phyloP scores from a whole-genome alignment of 176 grass and related monocot species.

The Triticum turgidum region DNA sequence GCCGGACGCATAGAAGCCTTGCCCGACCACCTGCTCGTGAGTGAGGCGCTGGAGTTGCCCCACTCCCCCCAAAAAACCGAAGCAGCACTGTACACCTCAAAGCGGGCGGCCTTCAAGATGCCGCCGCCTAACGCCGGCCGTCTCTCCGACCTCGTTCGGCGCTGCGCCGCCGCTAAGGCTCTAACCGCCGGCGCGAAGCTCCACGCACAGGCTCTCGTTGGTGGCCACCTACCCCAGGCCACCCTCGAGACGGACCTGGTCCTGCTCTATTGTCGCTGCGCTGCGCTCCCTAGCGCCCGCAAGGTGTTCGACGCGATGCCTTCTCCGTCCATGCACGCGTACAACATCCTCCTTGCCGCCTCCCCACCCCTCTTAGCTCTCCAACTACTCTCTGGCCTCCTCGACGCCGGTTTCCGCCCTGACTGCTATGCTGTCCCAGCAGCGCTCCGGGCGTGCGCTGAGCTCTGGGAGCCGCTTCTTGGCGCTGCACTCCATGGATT shows the following conservation, averaged over 20 bases:
- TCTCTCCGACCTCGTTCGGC: conserved; percentile 38
- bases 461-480: conserved; percentile 15
- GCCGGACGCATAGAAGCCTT: no score
- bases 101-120: background rate
- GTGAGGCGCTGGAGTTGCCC: background rate
- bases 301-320: conserved; percentile 44
- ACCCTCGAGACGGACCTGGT: conserved; percentile 54
- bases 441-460: conserved; percentile 33
- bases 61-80: background rate
- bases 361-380: conserved; percentile 17
- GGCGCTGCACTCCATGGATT: conserved; percentile 39
- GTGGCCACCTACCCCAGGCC: conserved; percentile 27
- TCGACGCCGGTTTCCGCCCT: conserved; percentile 25
- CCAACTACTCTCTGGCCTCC: conserved; percentile 26
- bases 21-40: no score
- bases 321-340: conserved; percentile 43
- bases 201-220: conserved; percentile 33
- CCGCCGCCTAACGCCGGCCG: background rate
- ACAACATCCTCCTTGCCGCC: conserved; percentile 53
- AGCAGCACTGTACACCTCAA: background rate
- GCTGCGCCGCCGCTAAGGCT: background rate
- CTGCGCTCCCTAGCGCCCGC: background rate
- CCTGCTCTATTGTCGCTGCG: conserved; percentile 37
- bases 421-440: conserved; percentile 55
- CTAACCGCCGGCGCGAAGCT: conserved; percentile 6